A percentile compares a stretch with the other conserved stretches of the same genome.
These are phyloP conservation scores for Zoysia pacifica DNA, from an alignment of 176 grass and related monocot genomes.

Conservation along the genomic window DNA sequence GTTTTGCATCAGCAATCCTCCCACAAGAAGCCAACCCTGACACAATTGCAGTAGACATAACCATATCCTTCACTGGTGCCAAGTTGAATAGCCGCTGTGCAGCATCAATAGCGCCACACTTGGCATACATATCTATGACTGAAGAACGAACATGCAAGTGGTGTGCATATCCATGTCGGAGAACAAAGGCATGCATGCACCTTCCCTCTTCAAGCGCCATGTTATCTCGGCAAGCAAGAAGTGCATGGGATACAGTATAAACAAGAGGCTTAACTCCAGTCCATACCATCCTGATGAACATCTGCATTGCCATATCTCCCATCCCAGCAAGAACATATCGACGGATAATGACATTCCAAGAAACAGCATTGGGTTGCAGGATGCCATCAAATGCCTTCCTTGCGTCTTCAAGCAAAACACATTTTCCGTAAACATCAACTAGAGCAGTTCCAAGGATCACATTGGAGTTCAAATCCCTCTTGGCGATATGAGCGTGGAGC, in stretches of 20 bases:
- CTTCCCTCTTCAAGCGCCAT: constrained; percentile 57
- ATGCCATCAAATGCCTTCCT: constrained; percentile 70
- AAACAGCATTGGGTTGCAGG: constrained; percentile 57
- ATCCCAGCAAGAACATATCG: constrained; percentile 74
- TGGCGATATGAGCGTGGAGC: constrained; percentile 66
- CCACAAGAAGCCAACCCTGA: constrained; percentile 67
- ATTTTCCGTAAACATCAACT: constrained; percentile 82
- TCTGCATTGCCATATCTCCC: constrained; percentile 56
- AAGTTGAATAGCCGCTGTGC: constrained; percentile 64
- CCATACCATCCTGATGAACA: constrained; percentile 82
- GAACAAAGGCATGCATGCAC: constrained; percentile 58
- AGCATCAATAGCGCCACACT: constrained; percentile 69
- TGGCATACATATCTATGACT: constrained; percentile 75
- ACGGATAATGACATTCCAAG: constrained; percentile 86
- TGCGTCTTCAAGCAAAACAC: constrained; percentile 51
- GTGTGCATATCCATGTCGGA: constrained; percentile 59
- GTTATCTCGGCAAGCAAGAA: constrained; percentile 70
- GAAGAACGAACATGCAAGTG: constrained; percentile 53
- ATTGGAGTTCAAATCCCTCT: constrained; percentile 63
- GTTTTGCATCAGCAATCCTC: constrained; percentile 71
- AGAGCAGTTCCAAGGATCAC: constrained; percentile 69
- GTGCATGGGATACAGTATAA: constrained; percentile 72
- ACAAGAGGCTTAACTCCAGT: constrained; percentile 57
- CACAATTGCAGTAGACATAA: constrained; percentile 76
- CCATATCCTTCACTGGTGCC: constrained; percentile 55